Percentiles rank a stretch among this genome's conserved stretches.
Evolutionary conservation across 2,329 filamentous ascomycete genomes (phyloP).

Genomic region (Tympanopsis confertula): DNA sequence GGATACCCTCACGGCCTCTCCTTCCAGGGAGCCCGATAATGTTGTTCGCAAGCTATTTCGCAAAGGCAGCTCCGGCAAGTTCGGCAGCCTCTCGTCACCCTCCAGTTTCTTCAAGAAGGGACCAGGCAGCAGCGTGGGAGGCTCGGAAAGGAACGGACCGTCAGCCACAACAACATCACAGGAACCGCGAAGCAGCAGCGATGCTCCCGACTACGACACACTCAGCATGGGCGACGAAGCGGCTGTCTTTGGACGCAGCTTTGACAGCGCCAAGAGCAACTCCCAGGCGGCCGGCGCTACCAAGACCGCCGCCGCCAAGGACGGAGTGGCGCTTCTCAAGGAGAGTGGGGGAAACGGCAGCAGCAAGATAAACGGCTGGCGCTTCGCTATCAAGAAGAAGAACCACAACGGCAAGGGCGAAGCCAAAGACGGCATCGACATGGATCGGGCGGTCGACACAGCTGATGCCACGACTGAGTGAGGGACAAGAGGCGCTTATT

Average conservation of each 20-base stretch:
- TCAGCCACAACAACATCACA: not conserved
- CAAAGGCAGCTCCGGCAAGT: conserved; percentile 56
- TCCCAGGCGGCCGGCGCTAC: not conserved
- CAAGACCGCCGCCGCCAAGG: too few relatives aligned
- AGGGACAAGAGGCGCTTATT: too few relatives aligned
- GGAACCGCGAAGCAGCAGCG: not conserved
- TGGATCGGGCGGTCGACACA: not conserved
- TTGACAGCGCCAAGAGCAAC: not conserved
- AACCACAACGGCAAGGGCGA: too few relatives aligned
- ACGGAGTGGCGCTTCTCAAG: too few relatives aligned
- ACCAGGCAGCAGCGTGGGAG: conserved; percentile 30
- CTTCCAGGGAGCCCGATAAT: conserved; percentile 40
- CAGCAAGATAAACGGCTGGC: not conserved
- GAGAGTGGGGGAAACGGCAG: not conserved
- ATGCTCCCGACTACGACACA: not conserved
- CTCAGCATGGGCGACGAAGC: not conserved
- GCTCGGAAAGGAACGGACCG: not conserved
- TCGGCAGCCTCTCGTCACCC: conserved; percentile 42
- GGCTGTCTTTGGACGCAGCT: not conserved
- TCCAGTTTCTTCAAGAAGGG: conserved; percentile 46
- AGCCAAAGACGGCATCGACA: not conserved
- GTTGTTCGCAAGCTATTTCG: conserved; percentile 49
- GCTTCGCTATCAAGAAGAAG: not conserved
- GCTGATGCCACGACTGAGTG: not conserved
- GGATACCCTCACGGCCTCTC: conserved; percentile 21